These are phyloP conservation scores for Hypoxylon intermedium DNA, from an alignment of 495 filamentous ascomycete genomes.

Conservation along the genomic window DNA sequence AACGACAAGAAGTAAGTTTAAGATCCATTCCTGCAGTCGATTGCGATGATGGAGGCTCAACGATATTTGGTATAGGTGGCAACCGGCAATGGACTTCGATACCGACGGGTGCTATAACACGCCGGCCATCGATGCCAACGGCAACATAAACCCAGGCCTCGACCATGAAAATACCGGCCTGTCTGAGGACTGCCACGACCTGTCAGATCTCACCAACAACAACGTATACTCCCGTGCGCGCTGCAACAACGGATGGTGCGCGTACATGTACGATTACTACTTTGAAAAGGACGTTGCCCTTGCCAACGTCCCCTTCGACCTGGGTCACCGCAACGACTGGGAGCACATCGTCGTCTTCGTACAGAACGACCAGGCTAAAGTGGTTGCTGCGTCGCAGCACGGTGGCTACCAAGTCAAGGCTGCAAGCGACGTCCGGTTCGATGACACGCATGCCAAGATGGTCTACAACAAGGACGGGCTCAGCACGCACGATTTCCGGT, in stretches of 20 bases:
- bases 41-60: background rate
- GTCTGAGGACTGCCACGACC: conserved; percentile 46
- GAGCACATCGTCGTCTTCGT: conserved; percentile 57
- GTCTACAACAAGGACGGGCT: conserved; percentile 56
- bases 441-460: conserved; percentile 53
- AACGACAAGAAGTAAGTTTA: conserved; percentile 46
- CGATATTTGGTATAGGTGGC: conserved; percentile 42
- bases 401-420: conserved; percentile 45
- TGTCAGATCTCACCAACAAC: conserved; percentile 52
- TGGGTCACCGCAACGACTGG: conserved; percentile 55
- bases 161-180: conserved; percentile 42
- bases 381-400: conserved; percentile 50
- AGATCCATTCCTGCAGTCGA: background rate
- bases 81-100: conserved; percentile 56
- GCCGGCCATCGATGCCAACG: conserved; percentile 49
- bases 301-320: conserved; percentile 41
- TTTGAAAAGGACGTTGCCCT: conserved; percentile 56
- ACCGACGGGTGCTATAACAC: conserved; percentile 58
- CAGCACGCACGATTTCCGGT: conserved; percentile 53
- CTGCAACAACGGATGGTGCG: conserved; percentile 55
- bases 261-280: conserved; percentile 56
- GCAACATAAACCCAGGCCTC: conserved; percentile 49
- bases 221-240: conserved; percentile 55
- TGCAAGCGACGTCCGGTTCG: conserved; percentile 47
- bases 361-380: conserved; percentile 39